phyloP scores from a whole-genome alignment of 208 protist species.

The Trichomonas tenax region DNA sequence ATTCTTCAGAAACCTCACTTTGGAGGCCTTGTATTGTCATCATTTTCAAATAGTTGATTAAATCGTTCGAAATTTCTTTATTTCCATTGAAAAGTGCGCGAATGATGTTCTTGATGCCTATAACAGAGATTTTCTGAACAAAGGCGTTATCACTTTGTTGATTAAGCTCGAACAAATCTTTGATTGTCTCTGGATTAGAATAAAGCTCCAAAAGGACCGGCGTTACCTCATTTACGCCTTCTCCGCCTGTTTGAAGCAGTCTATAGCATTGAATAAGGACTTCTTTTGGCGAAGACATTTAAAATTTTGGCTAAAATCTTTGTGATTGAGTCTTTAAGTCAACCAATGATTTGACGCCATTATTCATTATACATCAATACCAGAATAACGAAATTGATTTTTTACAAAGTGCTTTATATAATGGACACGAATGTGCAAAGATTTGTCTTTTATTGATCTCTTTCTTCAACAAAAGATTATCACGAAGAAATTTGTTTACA shows the following conservation, averaged over 20 bases:
- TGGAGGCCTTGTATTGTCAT: neutral
- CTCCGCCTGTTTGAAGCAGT: neutral
- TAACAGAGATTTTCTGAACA: neutral
- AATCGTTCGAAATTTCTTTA: neutral
- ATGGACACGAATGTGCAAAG: no score
- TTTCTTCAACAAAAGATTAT: no score
- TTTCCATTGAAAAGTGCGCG: neutral
- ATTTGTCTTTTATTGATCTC: no score
- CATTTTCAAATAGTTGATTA: neutral
- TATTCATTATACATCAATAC: no score
- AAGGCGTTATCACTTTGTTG: neutral
- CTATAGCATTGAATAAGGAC: neutral
- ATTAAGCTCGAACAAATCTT: neutral
- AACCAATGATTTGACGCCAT: no score
- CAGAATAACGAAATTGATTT: no score
- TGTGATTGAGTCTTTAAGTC: no score
- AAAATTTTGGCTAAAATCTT: no score
- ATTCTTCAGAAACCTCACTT: neutral
- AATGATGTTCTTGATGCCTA: neutral
- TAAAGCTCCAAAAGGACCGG: neutral
- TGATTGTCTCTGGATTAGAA: neutral
- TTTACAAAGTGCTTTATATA: no score
- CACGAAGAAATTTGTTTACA: no score
- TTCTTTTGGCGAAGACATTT: neutral
- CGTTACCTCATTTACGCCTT: neutral